These are phyloP conservation scores for Ascochyta clinopodiicola DNA, from an alignment of 2,329 filamentous ascomycete species.

Conservation along the genomic window DNA sequence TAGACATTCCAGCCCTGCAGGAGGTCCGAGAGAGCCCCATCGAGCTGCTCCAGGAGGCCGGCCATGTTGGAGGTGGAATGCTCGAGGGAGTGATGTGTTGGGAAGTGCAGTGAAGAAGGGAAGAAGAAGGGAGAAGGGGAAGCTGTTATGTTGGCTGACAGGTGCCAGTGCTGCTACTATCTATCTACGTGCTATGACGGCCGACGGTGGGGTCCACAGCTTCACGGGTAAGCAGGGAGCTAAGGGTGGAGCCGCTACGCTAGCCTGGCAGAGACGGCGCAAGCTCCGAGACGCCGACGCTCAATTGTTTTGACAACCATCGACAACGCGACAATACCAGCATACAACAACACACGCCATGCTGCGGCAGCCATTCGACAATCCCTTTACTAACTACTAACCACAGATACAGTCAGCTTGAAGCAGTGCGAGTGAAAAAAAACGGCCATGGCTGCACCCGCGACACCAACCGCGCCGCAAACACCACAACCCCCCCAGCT, in stretches of 20 bases:
- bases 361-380: neutral
- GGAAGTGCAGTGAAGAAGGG: too few species aligned
- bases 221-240: neutral
- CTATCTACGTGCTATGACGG: too few species aligned
- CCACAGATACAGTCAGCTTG: neutral
- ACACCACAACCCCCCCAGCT: slow-evolving; percentile 28
- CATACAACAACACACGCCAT: slow-evolving; percentile 14
- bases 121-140: too few species aligned
- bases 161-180: too few species aligned
- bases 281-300: slow-evolving; percentile 9
- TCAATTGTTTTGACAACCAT: slow-evolving; percentile 18
- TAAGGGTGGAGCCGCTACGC: too few species aligned
- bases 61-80: slow-evolving; percentile 38
- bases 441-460: slow-evolving; percentile 23
- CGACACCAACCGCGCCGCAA: slow-evolving; percentile 14
- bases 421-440: neutral
- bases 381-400: neutral
- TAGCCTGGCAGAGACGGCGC: neutral
- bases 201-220: neutral
- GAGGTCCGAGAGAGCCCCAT: slow-evolving; percentile 72
- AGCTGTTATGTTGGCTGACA: too few species aligned
- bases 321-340: neutral
- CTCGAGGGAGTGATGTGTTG: too few species aligned
- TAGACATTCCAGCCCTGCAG: slow-evolving; percentile 82
- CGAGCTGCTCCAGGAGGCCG: slow-evolving; percentile 68